Conservation (phyloP, 208 protist species). For the Trypanosoma mega region DNA sequence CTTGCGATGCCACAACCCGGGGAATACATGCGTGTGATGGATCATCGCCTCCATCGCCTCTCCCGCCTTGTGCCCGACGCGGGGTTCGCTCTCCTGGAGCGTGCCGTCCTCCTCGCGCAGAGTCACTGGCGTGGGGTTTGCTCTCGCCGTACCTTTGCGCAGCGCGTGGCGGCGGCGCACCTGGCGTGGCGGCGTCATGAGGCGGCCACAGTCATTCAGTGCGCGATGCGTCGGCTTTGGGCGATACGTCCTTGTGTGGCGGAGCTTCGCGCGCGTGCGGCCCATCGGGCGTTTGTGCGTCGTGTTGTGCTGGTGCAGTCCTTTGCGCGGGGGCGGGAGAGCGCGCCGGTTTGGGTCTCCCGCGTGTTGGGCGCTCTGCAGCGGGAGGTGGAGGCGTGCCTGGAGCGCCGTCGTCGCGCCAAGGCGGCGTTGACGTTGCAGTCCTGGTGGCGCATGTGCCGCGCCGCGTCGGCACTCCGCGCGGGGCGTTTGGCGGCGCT, state of each 20-base stretch:
- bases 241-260: constrained; percentile 20
- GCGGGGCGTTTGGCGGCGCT: not conserved
- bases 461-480: constrained; percentile 1
- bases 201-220: constrained; percentile 36
- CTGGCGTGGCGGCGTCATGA: constrained; percentile 17
- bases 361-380: constrained; percentile 23
- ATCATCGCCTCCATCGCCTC: constrained; percentile 32
- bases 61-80: constrained; percentile 30
- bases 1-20: not conserved
- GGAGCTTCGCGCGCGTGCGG: constrained; percentile 28
- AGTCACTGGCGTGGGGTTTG: constrained; percentile 31
- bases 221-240: constrained; percentile 32
- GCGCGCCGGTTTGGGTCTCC: constrained; percentile 38
- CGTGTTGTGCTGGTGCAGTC: constrained; percentile 32
- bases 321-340: constrained; percentile 35
- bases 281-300: constrained; percentile 22
- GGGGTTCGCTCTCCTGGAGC: constrained; percentile 18
- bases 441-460: constrained; percentile 53
- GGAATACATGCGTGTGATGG: constrained; percentile 31
- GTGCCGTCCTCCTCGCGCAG: constrained; percentile 30
- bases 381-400: constrained; percentile 16
- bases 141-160: constrained; percentile 5
- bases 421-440: constrained; percentile 43
- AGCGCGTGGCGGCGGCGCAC: not conserved
- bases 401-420: constrained; percentile 12